phyloP scores from a whole-genome alignment of 805 yeast species.

The Tetrapisispora taiwanensis region DNA sequence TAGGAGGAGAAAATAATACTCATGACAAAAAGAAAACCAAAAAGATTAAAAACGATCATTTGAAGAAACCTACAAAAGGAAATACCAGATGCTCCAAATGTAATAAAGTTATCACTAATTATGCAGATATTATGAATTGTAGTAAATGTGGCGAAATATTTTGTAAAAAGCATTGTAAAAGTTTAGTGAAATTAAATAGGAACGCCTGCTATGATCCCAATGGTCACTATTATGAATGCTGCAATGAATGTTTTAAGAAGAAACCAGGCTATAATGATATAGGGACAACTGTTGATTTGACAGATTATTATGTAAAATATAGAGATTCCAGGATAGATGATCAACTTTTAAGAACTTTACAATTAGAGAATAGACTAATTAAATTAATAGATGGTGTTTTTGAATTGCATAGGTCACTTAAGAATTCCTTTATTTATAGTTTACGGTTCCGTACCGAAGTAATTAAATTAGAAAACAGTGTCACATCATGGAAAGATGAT shows the following conservation, averaged over 20 bases:
- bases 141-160: conserved; percentile 64
- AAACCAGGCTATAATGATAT: conserved; percentile 45
- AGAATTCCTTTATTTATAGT: conserved; percentile 16
- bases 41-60: conserved; percentile 27
- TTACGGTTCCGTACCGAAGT: conserved; percentile 24
- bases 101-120: conserved; percentile 50
- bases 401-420: conserved; percentile 18
- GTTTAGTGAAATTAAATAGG: conserved; percentile 40
- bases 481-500: conserved; percentile 62
- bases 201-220: conserved; percentile 38
- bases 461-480: conserved; percentile 35
- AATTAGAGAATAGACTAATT: conserved; percentile 51
- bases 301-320: conserved; percentile 31
- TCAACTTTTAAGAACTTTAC: conserved; percentile 42
- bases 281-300: conserved; percentile 40
- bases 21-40: too few relatives aligned
- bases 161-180: conserved; percentile 56
- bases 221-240: conserved; percentile 66
- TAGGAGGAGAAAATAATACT: not conserved
- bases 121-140: conserved; percentile 43
- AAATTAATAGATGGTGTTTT: conserved; percentile 31
- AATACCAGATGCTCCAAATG: conserved; percentile 28
- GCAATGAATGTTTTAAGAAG: conserved; percentile 46
- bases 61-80: conserved; percentile 29
- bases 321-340: conserved; percentile 40